phyloP scores from a whole-genome alignment of 768 basidiomycete species.

The Lactarius pseudohatsudake region DNA sequence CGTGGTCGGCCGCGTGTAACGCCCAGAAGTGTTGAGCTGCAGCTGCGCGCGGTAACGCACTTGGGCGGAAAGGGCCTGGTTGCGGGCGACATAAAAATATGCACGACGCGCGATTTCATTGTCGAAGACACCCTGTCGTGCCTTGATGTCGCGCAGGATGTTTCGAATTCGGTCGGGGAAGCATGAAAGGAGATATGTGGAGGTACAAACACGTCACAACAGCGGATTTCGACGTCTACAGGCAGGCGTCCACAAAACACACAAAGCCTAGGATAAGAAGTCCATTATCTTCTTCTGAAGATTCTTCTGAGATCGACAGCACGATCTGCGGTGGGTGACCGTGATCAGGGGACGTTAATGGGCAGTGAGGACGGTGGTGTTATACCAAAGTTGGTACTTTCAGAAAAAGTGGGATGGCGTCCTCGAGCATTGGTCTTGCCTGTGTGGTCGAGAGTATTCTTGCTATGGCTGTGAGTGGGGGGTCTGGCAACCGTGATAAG shows the following conservation, averaged over 20 bases:
- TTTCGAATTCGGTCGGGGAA: constrained; percentile 35
- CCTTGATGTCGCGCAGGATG: constrained; percentile 76
- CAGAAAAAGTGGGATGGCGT: too few species aligned
- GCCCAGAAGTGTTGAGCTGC: constrained; percentile 84
- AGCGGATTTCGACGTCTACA: not conserved
- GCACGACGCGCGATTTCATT: constrained; percentile 85
- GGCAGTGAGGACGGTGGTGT: too few species aligned
- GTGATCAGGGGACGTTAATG: too few species aligned
- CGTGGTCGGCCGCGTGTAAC: constrained; percentile 78
- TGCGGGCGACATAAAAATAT: constrained; percentile 91
- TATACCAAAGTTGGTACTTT: too few species aligned
- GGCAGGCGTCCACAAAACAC: too few species aligned
- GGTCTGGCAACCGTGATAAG: too few species aligned
- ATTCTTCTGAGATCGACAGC: too few species aligned
- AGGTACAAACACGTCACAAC: constrained; percentile 12
- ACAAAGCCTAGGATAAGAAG: too few species aligned
- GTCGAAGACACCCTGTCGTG: constrained; percentile 60
- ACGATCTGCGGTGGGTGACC: too few species aligned
- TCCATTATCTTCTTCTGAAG: not conserved
- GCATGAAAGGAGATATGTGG: constrained; percentile 1
- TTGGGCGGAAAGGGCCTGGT: constrained; percentile 82
- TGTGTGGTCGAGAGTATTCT: too few species aligned
- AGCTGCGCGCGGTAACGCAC: constrained; percentile 93
- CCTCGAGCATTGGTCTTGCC: too few species aligned
- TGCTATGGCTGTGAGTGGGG: too few species aligned